phyloP scores from a whole-genome alignment of 495 filamentous ascomycete genomes.

The Trichoderma reesei region DNA sequence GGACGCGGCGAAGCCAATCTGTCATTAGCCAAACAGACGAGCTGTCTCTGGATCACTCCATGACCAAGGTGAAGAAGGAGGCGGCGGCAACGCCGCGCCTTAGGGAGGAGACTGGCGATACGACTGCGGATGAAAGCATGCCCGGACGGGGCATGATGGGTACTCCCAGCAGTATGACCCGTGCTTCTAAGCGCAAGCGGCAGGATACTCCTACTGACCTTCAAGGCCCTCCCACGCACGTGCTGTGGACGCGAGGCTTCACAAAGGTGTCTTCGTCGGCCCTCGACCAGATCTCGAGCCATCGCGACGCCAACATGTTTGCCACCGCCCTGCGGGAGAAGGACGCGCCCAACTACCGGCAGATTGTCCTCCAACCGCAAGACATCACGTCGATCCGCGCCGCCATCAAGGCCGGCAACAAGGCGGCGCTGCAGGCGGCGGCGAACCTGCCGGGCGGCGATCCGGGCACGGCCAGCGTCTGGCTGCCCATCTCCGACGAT shows the following conservation, averaged over 20 bases:
- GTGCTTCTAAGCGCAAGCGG: constrained; percentile 34
- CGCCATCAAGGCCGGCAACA: constrained; percentile 67
- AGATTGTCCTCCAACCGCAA: constrained; percentile 76
- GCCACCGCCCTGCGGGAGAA: constrained; percentile 70
- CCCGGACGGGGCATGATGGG: constrained; percentile 17
- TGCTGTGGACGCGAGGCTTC: constrained; percentile 68
- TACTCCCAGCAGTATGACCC: constrained; percentile 15
- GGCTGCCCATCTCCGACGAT: constrained; percentile 60
- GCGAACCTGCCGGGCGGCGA: constrained; percentile 38
- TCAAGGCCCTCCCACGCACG: constrained; percentile 42
- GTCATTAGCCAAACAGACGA: constrained; percentile 48
- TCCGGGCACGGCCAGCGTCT: constrained; percentile 40
- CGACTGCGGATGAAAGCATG: constrained; percentile 38
- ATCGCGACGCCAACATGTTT: constrained; percentile 86
- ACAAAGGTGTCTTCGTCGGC: constrained; percentile 65
- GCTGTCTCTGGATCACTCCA: constrained; percentile 37
- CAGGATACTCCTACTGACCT: constrained; percentile 30
- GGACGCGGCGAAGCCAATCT: constrained; percentile 47
- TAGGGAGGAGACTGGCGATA: constrained; percentile 39
- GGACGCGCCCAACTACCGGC: constrained; percentile 79
- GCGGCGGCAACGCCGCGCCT: constrained; percentile 48
- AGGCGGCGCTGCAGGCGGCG: constrained; percentile 56
- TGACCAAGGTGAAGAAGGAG: constrained; percentile 57
- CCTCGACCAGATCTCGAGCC: constrained; percentile 73
- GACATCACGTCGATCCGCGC: constrained; percentile 80